These are phyloP conservation scores for Thelephora terrestris DNA, from an alignment of 1,284 basidiomycete genomes.

Conservation along the genomic window DNA sequence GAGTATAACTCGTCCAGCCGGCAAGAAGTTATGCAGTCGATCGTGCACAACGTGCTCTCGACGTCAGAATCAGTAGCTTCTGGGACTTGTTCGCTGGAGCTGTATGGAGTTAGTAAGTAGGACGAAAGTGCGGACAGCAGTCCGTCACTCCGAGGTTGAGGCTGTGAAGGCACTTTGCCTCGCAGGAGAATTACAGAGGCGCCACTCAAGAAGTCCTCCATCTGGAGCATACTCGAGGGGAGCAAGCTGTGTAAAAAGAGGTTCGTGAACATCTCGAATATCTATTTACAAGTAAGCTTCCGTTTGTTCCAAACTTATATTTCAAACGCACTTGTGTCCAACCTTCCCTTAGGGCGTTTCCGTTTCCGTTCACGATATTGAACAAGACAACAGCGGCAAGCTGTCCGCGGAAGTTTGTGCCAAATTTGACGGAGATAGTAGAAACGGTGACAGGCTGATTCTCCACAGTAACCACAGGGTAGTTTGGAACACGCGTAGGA, in stretches of 20 bases:
- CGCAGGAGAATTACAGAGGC: slow-evolving; percentile 83
- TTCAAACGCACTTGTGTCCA: slow-evolving; percentile 69
- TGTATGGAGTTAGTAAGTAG: slow-evolving; percentile 94
- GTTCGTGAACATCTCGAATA: slow-evolving; percentile 98
- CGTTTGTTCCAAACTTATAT: not conserved
- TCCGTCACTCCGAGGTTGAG: slow-evolving; percentile 70
- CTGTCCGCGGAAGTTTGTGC: slow-evolving; percentile 92
- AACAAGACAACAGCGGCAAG: slow-evolving; percentile 96
- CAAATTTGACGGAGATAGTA: slow-evolving; percentile 87
- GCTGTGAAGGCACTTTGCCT: slow-evolving; percentile 58
- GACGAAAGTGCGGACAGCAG: slow-evolving; percentile 91
- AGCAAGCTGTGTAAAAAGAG: slow-evolving; percentile 90
- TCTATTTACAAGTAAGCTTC: slow-evolving; percentile 30
- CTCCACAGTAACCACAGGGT: slow-evolving; percentile 90
- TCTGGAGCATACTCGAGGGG: slow-evolving; percentile 82
- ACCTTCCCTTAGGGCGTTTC: slow-evolving; percentile 88
- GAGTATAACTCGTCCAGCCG: slow-evolving; percentile 89
- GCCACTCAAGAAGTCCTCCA: slow-evolving; percentile 93
- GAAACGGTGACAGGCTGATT: slow-evolving; percentile 85
- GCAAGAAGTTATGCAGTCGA: slow-evolving; percentile 93
- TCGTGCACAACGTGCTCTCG: slow-evolving; percentile 89
- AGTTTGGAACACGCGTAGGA: slow-evolving; percentile 69
- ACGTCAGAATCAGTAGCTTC: slow-evolving; percentile 83
- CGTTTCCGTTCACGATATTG: slow-evolving; percentile 96
- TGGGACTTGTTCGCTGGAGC: slow-evolving; percentile 65